phyloP scores from a whole-genome alignment of 1,284 basidiomycete species.

The Sphaerobolus stellatus region DNA sequence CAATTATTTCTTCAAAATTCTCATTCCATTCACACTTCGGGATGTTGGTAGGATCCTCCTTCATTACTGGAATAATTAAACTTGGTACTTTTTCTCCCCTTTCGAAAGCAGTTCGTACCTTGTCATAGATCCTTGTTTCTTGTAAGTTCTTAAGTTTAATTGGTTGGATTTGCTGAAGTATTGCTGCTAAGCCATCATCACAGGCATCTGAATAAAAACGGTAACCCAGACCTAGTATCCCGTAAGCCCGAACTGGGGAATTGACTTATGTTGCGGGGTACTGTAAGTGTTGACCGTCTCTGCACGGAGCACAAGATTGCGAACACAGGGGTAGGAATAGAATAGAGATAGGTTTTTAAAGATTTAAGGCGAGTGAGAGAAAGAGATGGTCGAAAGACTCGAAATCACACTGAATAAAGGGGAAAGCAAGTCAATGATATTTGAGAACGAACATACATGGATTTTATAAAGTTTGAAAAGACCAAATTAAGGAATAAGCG shows the following conservation, averaged over 20 bases:
- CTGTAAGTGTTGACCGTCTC: too few species aligned
- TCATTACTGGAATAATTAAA: background rate
- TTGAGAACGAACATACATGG: too few species aligned
- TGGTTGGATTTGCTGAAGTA: constrained; percentile 31
- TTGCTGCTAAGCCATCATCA: constrained; percentile 27
- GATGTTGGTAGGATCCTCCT: constrained; percentile 8
- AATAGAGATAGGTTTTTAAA: too few species aligned
- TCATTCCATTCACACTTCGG: constrained; percentile 13
- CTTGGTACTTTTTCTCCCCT: constrained; percentile 2
- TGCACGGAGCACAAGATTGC: too few species aligned
- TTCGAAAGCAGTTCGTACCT: constrained; percentile 17
- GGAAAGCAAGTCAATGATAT: too few species aligned
- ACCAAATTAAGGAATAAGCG: too few species aligned
- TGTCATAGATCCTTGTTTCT: constrained; percentile 22
- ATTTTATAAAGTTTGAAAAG: too few species aligned
- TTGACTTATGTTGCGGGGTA: too few species aligned
- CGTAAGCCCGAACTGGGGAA: constrained; percentile 22
- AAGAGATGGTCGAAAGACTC: too few species aligned
- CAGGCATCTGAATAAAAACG: constrained; percentile 33
- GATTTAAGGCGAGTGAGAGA: too few species aligned
- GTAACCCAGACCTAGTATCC: constrained; percentile 23
- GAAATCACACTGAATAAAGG: too few species aligned
- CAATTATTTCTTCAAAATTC: constrained; percentile 17
- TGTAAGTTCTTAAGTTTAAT: constrained; percentile 23
- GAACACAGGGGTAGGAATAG: too few species aligned